Conservation (phyloP, 2,329 filamentous ascomycete genomes). For the Penicillium sp. region DNA sequence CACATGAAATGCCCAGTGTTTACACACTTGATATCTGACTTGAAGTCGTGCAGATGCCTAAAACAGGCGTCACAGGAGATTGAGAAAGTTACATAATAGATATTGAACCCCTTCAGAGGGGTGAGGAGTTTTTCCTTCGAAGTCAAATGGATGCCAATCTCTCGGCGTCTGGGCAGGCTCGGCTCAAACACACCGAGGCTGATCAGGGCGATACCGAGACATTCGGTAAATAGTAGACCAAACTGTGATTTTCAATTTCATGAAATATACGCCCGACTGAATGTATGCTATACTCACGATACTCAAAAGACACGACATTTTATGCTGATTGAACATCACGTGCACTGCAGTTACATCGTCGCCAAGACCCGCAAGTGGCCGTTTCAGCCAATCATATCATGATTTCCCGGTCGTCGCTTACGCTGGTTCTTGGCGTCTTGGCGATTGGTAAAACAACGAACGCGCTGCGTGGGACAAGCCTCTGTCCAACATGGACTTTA, state of each 20-base stretch:
- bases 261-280: neutral
- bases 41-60: neutral
- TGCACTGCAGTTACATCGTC: neutral
- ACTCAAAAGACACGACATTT: neutral
- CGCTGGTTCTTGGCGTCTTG: slow-evolving; percentile 22
- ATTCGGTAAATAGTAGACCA: slow-evolving; percentile 8
- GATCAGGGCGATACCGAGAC: neutral
- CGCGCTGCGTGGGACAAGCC: slow-evolving; percentile 10
- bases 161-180: slow-evolving; percentile 16
- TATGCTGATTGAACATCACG: neutral
- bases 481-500: slow-evolving; percentile 3
- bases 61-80: neutral
- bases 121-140: slow-evolving; percentile 2
- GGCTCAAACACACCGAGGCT: neutral
- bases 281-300: neutral
- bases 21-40: neutral
- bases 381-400: slow-evolving; percentile 13
- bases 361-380: neutral
- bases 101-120: slow-evolving; percentile 7
- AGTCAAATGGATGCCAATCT: slow-evolving; percentile 11
- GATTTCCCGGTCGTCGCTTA: slow-evolving; percentile 1
- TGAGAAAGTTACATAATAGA: slow-evolving; percentile 15
- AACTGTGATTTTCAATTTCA: neutral
- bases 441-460: slow-evolving; percentile 22
- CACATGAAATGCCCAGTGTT: neutral